Evolutionary conservation across 768 basidiomycete genomes (phyloP).

Genomic region (Xerocomellus chrysenteron): DNA sequence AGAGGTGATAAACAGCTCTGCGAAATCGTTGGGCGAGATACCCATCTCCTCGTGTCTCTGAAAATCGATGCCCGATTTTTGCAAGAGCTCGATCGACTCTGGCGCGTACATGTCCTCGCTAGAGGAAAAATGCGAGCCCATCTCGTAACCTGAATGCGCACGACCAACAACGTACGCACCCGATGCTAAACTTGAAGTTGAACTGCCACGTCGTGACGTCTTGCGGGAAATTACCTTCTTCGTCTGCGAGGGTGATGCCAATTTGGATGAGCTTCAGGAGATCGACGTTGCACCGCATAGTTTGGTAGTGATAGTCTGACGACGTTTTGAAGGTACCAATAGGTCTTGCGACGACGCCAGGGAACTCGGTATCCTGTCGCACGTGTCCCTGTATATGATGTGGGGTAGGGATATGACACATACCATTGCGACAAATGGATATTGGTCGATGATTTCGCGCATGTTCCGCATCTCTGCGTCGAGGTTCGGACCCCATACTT

Average conservation of each 20-base stretch:
- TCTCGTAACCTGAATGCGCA: not conserved
- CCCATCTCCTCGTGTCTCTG: constrained; percentile 90
- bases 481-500: constrained; percentile 94
- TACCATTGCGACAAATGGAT: constrained; percentile 95
- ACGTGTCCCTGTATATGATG: constrained; percentile 1
- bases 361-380: constrained; percentile 94
- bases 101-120: constrained; percentile 99
- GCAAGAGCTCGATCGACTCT: constrained; percentile 92
- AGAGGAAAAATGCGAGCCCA: not conserved
- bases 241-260: constrained; percentile 91
- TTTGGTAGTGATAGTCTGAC: constrained; percentile 99
- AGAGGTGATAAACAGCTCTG: constrained; percentile 94
- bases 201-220: constrained; percentile 98
- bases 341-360: constrained; percentile 95
- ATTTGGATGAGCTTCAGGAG: constrained; percentile 97
- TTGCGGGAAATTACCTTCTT: constrained; percentile 87
- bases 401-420: constrained; percentile 28
- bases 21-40: constrained; percentile 91
- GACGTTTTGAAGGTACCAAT: constrained; percentile 96
- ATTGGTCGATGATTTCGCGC: constrained; percentile 82
- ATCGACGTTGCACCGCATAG: constrained; percentile 99
- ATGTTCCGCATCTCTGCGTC: constrained; percentile 90
- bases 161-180: constrained; percentile 49
- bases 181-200: constrained; percentile 91
- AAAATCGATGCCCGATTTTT: constrained; percentile 96